Conservation (phyloP, 345 rosid genomes). For the Gossypium raimondii region DNA sequence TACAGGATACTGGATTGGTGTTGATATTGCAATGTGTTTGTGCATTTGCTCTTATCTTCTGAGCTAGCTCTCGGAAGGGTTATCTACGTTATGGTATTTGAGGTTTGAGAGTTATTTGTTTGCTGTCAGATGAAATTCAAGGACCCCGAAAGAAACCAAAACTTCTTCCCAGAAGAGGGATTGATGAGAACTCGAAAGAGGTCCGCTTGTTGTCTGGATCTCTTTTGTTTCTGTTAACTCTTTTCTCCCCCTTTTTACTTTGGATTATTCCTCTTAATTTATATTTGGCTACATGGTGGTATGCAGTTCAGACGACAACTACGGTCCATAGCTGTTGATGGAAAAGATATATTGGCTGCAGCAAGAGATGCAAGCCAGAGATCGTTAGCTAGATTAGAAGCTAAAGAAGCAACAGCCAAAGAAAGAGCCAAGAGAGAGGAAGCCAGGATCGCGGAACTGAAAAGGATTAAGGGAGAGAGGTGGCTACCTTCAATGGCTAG, state of each 20-base stretch:
- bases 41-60: conserved; percentile 1
- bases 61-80: background rate
- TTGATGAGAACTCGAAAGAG: conserved; percentile 62
- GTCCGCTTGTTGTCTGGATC: conserved; percentile 29
- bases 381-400: conserved; percentile 55
- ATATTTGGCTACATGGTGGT: background rate
- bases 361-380: conserved; percentile 51
- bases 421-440: conserved; percentile 77
- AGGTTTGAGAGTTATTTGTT: conserved; percentile 20
- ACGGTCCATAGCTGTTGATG: conserved; percentile 57
- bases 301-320: conserved; percentile 58
- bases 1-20: background rate
- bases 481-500: conserved; percentile 82
- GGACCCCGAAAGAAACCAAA: conserved; percentile 76
- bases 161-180: conserved; percentile 47
- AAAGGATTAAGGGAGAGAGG: conserved; percentile 68
- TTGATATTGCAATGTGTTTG: conserved; percentile 1
- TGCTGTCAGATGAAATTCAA: conserved; percentile 50
- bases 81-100: background rate
- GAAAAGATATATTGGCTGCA: conserved; percentile 51
- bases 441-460: conserved; percentile 68
- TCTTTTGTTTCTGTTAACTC: background rate
- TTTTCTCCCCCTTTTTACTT: background rate
- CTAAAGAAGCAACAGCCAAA: conserved; percentile 57
- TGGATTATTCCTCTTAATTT: background rate